Base-by-base conservation (phyloP, 2,329 filamentous ascomycete species). In the Kalaharituber pfeilii region DNA sequence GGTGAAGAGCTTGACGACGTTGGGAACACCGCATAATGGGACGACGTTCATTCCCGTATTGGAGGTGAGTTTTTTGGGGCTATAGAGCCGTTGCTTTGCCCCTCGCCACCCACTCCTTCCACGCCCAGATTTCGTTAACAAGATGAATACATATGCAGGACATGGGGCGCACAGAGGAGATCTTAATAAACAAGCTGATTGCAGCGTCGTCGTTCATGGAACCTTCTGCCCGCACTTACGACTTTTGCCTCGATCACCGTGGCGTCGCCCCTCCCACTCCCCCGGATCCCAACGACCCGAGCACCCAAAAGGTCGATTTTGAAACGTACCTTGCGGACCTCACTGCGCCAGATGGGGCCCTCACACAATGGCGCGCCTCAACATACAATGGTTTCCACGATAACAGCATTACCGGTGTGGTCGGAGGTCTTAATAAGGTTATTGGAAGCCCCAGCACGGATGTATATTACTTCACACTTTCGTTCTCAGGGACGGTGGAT, bases 351-450 rank as follows among this genome's bases (percentile, higher is more conserved):
- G 36, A 39, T 13, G 49, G 53, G 15, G n/a, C 53, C 5, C 33
- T 55, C 18, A 20, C 49, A 28, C 26, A 42, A n/a, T 55, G 53
- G 53, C 7, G 24, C 11, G 7, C 28, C 9, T 42, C 28, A 25
- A 52, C 50, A n/a, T 26, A 47, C 20, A 52, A 55, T 25, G 53
- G 50, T 7, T 47, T 55, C 26, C 47, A 55, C 33, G 53, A 55
- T 39, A 55, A 55, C 49, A 42, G 28, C 20, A 55, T 55, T 20
- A 25, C 28, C 11, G 53, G 53, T 2, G 50, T 55, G 25, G 26
- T 26, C 20, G 50, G 29, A 13, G 42, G 25, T 47, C 39, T 52
- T 22, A 29, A 52, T 27, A 30, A n/a, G 20, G 33, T 22, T n/a
- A 24, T 52, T 11, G 27, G 15, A 7, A 26, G 15, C 18, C 26